Evolutionary conservation across 108 stramenopile species (phyloP), one percentile per base, ranked within the genome.

Genomic region (Nitzschia sp.): DNA sequence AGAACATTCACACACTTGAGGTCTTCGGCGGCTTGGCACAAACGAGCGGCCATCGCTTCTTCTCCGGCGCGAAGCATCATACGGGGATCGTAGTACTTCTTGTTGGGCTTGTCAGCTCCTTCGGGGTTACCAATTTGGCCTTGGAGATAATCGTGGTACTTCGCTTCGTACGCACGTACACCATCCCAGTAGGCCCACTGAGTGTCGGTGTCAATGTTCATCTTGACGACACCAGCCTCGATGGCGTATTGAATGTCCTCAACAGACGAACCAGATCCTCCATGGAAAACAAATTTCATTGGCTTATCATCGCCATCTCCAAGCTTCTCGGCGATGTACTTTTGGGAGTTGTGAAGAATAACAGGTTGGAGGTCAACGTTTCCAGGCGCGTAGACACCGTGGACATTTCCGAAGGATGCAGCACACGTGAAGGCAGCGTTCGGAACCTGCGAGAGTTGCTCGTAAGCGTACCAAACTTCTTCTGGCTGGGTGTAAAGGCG

Each of bases 141-240:
- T 72, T 98, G 97, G 65, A 96, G 81, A 87, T 94, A 96, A 68
- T 93, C 95, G 74, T 86, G 95, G 88, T 96, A 78, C 81, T 90
- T 85, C 66, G 86, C 86, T 75, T 96, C 95, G 68, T 91, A 96
- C 8, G 60, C 82, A 52, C 91, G 88, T 54, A 96, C 68, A 68
- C 96, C 96, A 52, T 93, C 92, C 95, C 95, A 96, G 89, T 79
- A 96, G 11, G 85, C 85, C 97, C 97, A 98, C 86, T 98, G 97
- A 54, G 95, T 96, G 71, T 98, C 97, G 47, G 97, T 98, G 80
- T 98, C 97, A 81, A 98, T 96, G 85, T 98, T 98, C 97, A 98
- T 98, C 90, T 98, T 98, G 78, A 98, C 89, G 57, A 96, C 94
- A 52, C 97, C 97, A 53, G 87, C 89, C 44, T 88, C 85, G 64